A percentile compares a stretch with the other conserved stretches of the same genome.
Conservation (phyloP, 2,329 filamentous ascomycete genomes). For the Pseudocercospora macadamiae region DNA sequence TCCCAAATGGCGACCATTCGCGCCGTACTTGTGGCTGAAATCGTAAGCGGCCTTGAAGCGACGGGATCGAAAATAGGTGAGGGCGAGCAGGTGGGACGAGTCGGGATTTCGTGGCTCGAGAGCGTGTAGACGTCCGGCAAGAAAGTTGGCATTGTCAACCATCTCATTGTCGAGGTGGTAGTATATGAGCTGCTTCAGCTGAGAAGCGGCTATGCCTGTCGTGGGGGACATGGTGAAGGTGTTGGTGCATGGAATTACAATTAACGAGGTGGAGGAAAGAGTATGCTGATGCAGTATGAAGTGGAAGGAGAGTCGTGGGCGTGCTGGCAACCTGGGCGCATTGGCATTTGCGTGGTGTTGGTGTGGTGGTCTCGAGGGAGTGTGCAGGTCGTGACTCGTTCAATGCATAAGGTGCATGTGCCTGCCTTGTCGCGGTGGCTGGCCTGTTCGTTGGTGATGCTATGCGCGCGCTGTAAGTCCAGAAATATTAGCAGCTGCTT, state of each 20-base stretch:
- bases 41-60: constrained; percentile 87
- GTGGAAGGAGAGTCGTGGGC: not conserved
- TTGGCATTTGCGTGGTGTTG: constrained; percentile 3
- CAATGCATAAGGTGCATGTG: not conserved
- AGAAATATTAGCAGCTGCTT: not conserved
- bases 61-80: constrained; percentile 81
- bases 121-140: constrained; percentile 81
- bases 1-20: constrained; percentile 75
- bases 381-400: constrained; percentile 12
- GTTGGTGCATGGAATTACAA: constrained; percentile 6
- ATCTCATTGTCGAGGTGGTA: constrained; percentile 87
- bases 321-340: not conserved
- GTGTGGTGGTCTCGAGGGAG: not conserved
- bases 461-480: not conserved
- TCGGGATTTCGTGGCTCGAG: constrained; percentile 82
- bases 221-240: constrained; percentile 56
- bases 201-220: constrained; percentile 58
- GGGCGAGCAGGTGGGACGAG: constrained; percentile 77
- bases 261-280: not conserved
- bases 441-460: not conserved
- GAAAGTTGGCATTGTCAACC: constrained; percentile 88
- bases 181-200: constrained; percentile 68
- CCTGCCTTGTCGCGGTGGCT: not conserved
- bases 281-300: not conserved
- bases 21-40: constrained; percentile 70